Evolutionary conservation across 2,329 filamentous ascomycete species (phyloP), one percentile per base, ranked within the genome.

Genomic region (Ophiostoma novo-ulmi): DNA sequence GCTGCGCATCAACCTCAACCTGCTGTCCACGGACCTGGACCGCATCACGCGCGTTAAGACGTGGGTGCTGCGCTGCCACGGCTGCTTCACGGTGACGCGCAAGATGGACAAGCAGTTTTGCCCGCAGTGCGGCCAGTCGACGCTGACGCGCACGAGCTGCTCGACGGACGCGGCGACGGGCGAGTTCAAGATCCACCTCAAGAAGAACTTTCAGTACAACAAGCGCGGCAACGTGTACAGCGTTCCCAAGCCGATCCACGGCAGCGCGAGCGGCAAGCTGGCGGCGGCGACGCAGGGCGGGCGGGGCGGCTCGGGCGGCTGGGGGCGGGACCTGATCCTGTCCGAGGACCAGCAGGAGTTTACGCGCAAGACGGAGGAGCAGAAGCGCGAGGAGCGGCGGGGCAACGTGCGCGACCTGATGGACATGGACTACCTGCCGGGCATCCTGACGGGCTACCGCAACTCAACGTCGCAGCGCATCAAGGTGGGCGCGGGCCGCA

Each of bases 311-410:
- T 91, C 96, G 80, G 88, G 89, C 61, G 93, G 93, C 20, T 98
- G 95, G 92, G 94, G 94, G 11, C 85, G 86, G 58, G 88, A 90
- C 48, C 82, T 99, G 74, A 92, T 99, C 70, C 82, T 99, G 11
- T 89, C 93, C 0, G 94, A 97, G 81, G 95, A 99, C 78, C 95
- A 99, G 83, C 97, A 88, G 82, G 95, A 99, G 82, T 98, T 91
- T 79, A 79, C 86, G 61, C 83, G 85, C 74, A 89, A 89, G 69
- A 79, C 86, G 20, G 85, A 85, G 3, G 85, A 89, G 75, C 87
- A 91, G 77, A 87, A 85, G 75, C 87, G 90, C 75, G 83, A 82
- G 69, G 38, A 69, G 52, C 48, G 68, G 35, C 41, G 48, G 20
- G 44, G 41, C 41, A 48, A 89, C 77, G 88, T 91, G 78, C 89